Base-by-base conservation (phyloP, 2,329 filamentous ascomycete species). In the Pseudogymnoascus verrucosus region DNA sequence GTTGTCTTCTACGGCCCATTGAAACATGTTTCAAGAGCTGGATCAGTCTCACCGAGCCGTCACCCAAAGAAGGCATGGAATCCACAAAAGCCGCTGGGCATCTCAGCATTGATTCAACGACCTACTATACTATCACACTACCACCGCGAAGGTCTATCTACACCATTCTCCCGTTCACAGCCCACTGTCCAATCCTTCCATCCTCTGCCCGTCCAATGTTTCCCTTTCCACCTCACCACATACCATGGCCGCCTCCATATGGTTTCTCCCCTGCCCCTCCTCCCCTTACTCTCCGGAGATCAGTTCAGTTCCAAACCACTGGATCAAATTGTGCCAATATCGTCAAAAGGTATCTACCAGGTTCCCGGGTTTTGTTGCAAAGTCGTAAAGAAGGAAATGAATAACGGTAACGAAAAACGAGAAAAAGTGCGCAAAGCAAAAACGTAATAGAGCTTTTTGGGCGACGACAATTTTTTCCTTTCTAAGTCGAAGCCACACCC, bases 301-400 rank as follows among this genome's bases (percentile, higher is more conserved):
- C 68, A 70, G 64, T 66, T 64, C 67, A 68, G 68, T 69, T 57
- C 47, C 47, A 57, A 57, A 57, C 47, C 59, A 70, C 64, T 67
- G 66, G 64, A 66, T 68, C 70, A 71, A 68, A 67, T 71, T 67
- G 68, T 72, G 67, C 37, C 42, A 63, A 69, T 70, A 68, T 64
- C 62, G 66, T 68, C 65, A 64, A 68, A 66, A 68, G 71, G 66
- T 72, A 71, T 72, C 67, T 71, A 70, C 71, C 70, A 70, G 70
- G 68, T 70, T 70, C 67, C 69, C 47, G 47, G 47, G 47, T 34
- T 57, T 57, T 57, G 47, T 57, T 57, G 47, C 47, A 67, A 72
- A 66, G 69, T 71, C 69, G 67, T 72, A 61, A 69, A 71, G 67
- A 67, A 69, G 70, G 68, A 67, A 69, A 72, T 71, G 67, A 69